Conservation (phyloP, 2,329 filamentous ascomycete genomes). For the Drechslerella coelobrocha region DNA sequence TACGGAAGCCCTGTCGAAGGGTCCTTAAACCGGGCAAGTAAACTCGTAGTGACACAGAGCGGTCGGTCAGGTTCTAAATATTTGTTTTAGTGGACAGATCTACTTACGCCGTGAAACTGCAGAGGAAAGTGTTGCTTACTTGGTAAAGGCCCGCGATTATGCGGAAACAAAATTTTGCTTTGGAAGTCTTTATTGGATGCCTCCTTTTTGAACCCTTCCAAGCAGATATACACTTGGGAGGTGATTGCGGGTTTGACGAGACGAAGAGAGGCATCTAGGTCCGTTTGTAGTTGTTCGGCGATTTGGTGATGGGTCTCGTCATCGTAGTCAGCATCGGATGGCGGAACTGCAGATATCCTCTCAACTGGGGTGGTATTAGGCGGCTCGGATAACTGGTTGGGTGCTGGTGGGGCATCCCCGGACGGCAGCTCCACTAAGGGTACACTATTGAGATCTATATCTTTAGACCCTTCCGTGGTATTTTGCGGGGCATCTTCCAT, state of each 20-base stretch:
- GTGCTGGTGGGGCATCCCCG: conserved; percentile 6
- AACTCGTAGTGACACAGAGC: conserved; percentile 82
- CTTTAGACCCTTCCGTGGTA: background rate
- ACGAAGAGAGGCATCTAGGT: conserved; percentile 36
- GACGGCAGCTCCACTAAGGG: background rate
- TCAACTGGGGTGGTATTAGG: conserved; percentile 34
- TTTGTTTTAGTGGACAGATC: conserved; percentile 31
- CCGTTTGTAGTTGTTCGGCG: conserved; percentile 39
- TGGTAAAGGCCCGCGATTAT: conserved; percentile 62
- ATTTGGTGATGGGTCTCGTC: conserved; percentile 44
- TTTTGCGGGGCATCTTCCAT: conserved; percentile 27
- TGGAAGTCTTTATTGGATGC: conserved; percentile 65
- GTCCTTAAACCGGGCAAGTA: conserved; percentile 81
- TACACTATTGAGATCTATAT: background rate
- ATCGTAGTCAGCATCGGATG: conserved; percentile 31
- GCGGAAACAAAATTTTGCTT: conserved; percentile 66
- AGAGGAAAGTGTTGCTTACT: conserved; percentile 58
- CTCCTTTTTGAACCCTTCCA: conserved; percentile 66
- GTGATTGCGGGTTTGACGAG: conserved; percentile 20
- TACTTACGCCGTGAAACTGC: background rate
- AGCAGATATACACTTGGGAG: conserved; percentile 59
- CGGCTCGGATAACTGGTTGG: conserved; percentile 7
- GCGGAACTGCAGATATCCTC: conserved; percentile 51
- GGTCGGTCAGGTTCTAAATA: conserved; percentile 54
- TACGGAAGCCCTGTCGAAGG: conserved; percentile 83